These are phyloP conservation scores for Gliomastix tumulicola DNA, from an alignment of 2,329 filamentous ascomycete genomes.

Conservation along the genomic window DNA sequence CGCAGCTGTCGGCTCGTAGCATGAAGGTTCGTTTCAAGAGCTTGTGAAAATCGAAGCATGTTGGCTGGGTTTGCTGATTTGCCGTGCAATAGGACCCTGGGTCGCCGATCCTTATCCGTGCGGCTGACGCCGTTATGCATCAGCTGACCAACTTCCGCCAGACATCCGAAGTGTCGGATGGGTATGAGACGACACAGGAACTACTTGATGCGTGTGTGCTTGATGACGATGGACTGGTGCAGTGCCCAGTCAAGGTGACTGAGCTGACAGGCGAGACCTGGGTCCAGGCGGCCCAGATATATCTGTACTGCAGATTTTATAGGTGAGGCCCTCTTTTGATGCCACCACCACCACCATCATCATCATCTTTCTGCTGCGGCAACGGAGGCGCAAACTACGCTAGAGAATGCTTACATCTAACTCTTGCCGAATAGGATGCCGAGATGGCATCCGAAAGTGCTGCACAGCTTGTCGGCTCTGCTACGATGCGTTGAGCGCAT, in stretches of 20 bases:
- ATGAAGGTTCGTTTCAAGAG: neutral
- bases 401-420: too few relatives aligned
- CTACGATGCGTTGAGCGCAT: neutral
- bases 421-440: neutral
- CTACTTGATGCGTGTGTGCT: neutral
- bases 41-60: neutral
- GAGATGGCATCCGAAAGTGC: neutral
- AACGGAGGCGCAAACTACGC: too few relatives aligned
- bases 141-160: neutral
- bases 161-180: neutral
- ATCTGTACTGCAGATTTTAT: neutral
- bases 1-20: neutral
- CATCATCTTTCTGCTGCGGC: neutral
- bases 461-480: neutral
- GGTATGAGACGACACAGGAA: neutral
- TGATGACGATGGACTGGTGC: neutral
- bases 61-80: neutral
- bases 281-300: neutral
- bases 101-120: neutral
- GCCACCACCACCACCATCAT: too few relatives aligned
- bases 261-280: neutral
- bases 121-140: neutral
- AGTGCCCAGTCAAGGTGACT: neutral
- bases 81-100: neutral
- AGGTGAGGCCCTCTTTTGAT: too few relatives aligned